These are phyloP conservation scores for Geotrichum siamense DNA, from an alignment of 1,139 yeast genomes.

Conservation along the genomic window DNA sequence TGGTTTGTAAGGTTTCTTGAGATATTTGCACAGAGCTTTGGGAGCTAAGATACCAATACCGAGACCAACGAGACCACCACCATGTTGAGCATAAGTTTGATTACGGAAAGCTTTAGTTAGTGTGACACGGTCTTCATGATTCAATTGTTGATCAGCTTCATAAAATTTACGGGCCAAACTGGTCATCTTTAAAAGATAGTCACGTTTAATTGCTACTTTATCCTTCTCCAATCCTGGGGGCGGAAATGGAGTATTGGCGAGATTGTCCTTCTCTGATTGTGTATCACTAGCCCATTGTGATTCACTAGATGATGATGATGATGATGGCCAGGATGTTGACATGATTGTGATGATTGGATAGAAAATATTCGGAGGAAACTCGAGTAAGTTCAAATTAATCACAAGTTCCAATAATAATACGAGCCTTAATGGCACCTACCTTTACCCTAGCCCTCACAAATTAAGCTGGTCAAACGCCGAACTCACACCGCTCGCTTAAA, in stretches of 20 bases:
- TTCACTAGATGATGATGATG: neutral
- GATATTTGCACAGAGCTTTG: conserved; percentile 10
- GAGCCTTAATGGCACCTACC: no score
- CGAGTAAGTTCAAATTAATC: no score
- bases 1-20: conserved; percentile 8
- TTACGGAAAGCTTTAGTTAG: conserved; percentile 12
- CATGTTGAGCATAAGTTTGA: conserved; percentile 14
- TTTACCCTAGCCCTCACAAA: no score
- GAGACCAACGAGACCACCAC: conserved; percentile 15
- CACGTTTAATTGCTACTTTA: conserved; percentile 4
- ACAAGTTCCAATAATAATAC: no score
- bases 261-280: conserved; percentile 3
- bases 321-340: neutral
- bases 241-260: conserved; percentile 14
- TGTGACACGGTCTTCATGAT: conserved; percentile 12
- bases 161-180: conserved; percentile 14
- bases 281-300: neutral
- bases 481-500: no score
- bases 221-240: conserved; percentile 10
- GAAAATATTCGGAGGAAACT: no score
- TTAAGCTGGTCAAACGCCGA: no score
- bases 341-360: no score
- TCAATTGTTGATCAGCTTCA: conserved; percentile 12
- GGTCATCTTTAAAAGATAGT: conserved; percentile 4
- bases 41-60: conserved; percentile 11